Evolutionary conservation across 1,139 yeast genomes (phyloP), one percentile per base, ranked within the genome.

Genomic region (Wickerhamomyces sp.): DNA sequence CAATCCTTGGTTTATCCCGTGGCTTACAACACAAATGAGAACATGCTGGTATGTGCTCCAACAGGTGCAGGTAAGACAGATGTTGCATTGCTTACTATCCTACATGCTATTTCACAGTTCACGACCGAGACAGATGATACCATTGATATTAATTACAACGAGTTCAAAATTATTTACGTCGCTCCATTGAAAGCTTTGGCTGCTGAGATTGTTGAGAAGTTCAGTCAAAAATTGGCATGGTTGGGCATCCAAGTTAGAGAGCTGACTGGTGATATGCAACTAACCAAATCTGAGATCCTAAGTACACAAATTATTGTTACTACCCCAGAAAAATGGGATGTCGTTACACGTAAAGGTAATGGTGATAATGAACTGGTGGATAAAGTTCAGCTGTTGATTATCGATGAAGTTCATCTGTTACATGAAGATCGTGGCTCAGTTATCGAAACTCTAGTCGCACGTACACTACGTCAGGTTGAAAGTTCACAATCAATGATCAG

Each of bases 31-130:
- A 83, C 97, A 6, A 89, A 87, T 58, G 96, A 89, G 49, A 91
- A 93, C 52, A 84, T 93, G 96, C 68, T 91, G 33, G 89, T 91
- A 2, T 91, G 98, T 74, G 99, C 99, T 0, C 99, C 99, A 3
- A 91, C 99, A 0, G 98, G 99, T 69, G 97, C 98, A 7, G 99
- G 99, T 72, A 91, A 91, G 55, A 93, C 99, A 0, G 97, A 93
- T 58, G 95, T 93, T 26, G 99, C 99, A 0, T 64, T 93, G 51
- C 63, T 91, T 27, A 70, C 97, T 0, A 78, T 91, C 50, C 65
- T 93, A 36, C 86, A 83, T 49, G 75, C 93, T 0, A 81, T 91
- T n/a, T 74, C 78, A 28, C 91, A 86, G 52, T 55, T 58, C 49
- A 49, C 66, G 0, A 19, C 58, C 45, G 56, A 67, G 37, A 72